Evolutionary conservation across 2,329 filamentous ascomycete genomes (phyloP).

Genomic region (Colletotrichum shisoi): DNA sequence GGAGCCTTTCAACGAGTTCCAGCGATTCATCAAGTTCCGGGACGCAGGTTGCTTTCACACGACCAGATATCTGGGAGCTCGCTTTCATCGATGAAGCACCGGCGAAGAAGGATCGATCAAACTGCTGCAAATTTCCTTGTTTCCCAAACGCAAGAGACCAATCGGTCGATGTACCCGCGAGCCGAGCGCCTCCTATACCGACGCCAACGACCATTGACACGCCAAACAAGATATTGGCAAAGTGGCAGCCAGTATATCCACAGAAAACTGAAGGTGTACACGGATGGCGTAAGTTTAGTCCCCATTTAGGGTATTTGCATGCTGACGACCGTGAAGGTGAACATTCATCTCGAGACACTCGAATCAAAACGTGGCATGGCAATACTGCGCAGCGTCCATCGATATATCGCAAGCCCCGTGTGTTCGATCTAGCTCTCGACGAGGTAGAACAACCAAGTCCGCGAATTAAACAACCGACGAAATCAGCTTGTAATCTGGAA

Average conservation of each 20-base stretch:
- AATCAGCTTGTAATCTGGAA: neutral
- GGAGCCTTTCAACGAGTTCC: conserved; percentile 24
- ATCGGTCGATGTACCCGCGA: conserved; percentile 5
- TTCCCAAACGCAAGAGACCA: conserved; percentile 17
- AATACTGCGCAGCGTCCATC: conserved; percentile 30
- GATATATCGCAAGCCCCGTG: conserved; percentile 7
- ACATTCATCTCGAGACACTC: conserved; percentile 16
- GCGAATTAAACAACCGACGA: neutral
- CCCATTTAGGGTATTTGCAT: neutral
- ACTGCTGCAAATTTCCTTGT: conserved; percentile 25
- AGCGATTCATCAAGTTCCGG: conserved; percentile 41
- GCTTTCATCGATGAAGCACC: conserved; percentile 48
- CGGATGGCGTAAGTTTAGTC: conserved; percentile 13
- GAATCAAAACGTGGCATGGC: conserved; percentile 34
- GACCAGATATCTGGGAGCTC: conserved; percentile 46
- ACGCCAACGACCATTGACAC: conserved; percentile 29
- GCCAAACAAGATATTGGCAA: conserved; percentile 31
- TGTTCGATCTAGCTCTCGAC: neutral
- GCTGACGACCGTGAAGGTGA: conserved; percentile 4
- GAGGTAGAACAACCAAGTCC: conserved; percentile 15
- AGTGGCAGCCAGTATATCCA: conserved; percentile 31
- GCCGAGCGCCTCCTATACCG: conserved; percentile 3
- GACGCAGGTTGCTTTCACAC: conserved; percentile 48
- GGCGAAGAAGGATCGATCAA: conserved; percentile 40
- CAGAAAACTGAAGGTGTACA: conserved; percentile 18